Evolutionary conservation across 495 filamentous ascomycete genomes (phyloP), one percentile per base, ranked within the genome.

Genomic region (Glutinoglossum americanum): DNA sequence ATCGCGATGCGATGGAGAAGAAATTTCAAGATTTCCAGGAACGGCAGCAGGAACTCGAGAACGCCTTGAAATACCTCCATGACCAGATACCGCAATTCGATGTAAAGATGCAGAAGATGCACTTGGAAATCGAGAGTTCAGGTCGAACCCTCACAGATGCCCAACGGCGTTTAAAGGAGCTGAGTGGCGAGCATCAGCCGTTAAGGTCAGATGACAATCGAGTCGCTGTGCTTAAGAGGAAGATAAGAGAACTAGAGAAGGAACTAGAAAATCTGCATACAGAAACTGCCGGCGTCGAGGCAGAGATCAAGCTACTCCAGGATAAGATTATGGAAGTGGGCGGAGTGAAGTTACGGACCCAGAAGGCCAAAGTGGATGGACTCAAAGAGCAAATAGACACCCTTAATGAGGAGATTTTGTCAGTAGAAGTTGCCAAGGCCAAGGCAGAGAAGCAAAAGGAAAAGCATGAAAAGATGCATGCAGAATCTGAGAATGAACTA

Each of bases 291-390:
- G 87, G 80, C 28, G 81, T 95, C 23, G 93, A 98, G 63, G 80
- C 83, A 41, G 92, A 95, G 67, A 95, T 98, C 62, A 87, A 92
- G 69, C 73, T 71, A 1, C 74, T 98, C 21, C 89, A 97, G 67
- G 83, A 86, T 73, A 93, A 92, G 73, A 97, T 98, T 63, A 96
- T 97, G 90, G 84, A 95, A 69, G 81, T 93, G 57, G 92, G 92
- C 60, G 92, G 92, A 70, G 89, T 96, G 48, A 83, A 85, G 66
- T 80, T 98, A 10, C 81, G 92, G 49, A 78, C 81, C 26, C 90
- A 97, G 65, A 90, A 92, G 63, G 83, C 85, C 32, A 94, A 85
- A 70, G 89, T 98, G n/a, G 92, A 97, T 68, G 80, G 84, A 26
- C 70, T 84, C 59, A 92, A 89, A 66, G 85, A 90, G 65, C 85